Percentiles rank a stretch among this genome's conserved stretches.
Conservation (phyloP, 306 rosid species). For the Leucaena leucocephala region DNA sequence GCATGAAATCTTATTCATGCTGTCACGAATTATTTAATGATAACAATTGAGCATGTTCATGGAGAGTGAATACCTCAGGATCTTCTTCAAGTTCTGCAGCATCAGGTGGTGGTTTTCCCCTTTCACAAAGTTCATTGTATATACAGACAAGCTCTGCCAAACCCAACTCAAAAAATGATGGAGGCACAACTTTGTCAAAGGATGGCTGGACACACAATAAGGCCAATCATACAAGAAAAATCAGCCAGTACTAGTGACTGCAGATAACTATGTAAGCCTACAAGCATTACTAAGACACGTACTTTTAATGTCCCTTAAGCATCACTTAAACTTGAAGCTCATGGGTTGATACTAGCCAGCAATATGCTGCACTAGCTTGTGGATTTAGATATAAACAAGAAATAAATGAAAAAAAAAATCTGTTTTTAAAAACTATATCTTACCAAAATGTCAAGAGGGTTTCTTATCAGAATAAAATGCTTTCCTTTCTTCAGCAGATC, state of each 20-base stretch:
- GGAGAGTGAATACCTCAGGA: constrained; percentile 65
- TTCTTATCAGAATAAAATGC: constrained; percentile 77
- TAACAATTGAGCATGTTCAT: constrained; percentile 27
- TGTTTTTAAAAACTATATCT: neutral
- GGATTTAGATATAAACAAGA: constrained; percentile 16
- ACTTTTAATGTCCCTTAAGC: constrained; percentile 21
- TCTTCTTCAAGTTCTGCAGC: constrained; percentile 68
- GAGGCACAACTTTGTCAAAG: constrained; percentile 70
- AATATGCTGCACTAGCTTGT: constrained; percentile 11
- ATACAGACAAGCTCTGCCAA: constrained; percentile 64
- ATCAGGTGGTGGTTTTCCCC: constrained; percentile 71
- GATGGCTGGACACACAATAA: constrained; percentile 60
- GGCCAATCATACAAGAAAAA: constrained; percentile 28
- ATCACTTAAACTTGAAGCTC: constrained; percentile 14
- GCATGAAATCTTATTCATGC: constrained; percentile 23
- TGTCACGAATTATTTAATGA: constrained; percentile 26
- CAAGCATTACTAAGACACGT: neutral
- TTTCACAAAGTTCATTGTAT: constrained; percentile 65
- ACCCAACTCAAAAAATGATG: constrained; percentile 75
- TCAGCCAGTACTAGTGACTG: constrained; percentile 8
- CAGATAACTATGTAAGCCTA: neutral
- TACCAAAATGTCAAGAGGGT: constrained; percentile 83
- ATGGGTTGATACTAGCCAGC: neutral
- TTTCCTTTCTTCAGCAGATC: constrained; percentile 75
- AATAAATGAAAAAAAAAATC: constrained; percentile 1